Base-by-base conservation (phyloP, 495 filamentous ascomycete genomes). In the Hyaloscypha variabilis region DNA sequence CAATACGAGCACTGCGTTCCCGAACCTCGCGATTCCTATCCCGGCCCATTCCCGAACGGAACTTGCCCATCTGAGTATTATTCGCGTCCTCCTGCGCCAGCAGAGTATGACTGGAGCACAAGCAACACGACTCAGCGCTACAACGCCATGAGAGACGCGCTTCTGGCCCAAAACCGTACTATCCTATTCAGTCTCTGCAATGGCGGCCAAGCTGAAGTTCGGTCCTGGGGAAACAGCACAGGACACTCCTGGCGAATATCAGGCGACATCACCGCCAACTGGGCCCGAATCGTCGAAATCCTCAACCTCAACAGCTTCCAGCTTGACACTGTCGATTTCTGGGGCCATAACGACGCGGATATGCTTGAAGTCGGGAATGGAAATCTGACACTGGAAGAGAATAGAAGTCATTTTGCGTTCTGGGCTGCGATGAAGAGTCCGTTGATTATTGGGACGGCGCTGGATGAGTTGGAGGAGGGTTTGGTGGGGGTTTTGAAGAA, bases 291-390 rank as follows among this genome's bases (percentile, higher is more conserved):
- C 21, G 36, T 55, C 5, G 6, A 60, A 6, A 75, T 75, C 73
- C 77, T 88, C 3, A 85, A 85, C 72, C 75, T 81, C 67, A 81
- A 79, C 58, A 74, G 75, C 50, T 87, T 85, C 71, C 69, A 77
- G 25, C 67, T 82, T 49, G 77, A 81, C 64, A 74, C 77, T 26
- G 80, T 76, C 25, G 73, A 81, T 28, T 86, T 85, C 74, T 85
- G 78, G 74, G 84, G 81, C 31, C 78, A 81, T 60, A 83, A 85
- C 8, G 88, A 91, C 66, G 74, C 82, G 5, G 81, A 85, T 58
- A 82, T 82, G 81, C 71, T 83, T 23, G 78, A 82, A 60, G 72
- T 83, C 10, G 80, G 81, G 0, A 80, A 78, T 21, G 64, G 75
- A 6, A 59, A 76, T 2, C 66, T 81, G 13, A 78, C 74, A 1